Evolutionary conservation across 371 early-diverging fungal species (phyloP).

Genomic region (Syncephalastrum monosporum): DNA sequence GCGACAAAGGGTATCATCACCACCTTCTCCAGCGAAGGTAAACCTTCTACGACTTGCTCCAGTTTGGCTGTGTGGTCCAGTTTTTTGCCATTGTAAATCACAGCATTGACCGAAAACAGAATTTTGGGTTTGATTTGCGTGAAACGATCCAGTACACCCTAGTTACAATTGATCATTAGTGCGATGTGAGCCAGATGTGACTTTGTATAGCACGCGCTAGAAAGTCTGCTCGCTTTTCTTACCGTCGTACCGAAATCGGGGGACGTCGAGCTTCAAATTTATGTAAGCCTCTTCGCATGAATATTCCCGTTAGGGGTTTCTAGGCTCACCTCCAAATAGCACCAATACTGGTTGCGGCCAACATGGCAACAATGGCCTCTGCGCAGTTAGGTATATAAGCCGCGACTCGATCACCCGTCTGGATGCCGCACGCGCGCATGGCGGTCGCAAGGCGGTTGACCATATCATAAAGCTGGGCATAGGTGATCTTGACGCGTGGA

Average conservation of each 20-base stretch:
- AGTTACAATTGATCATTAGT: conserved; percentile 5
- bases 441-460: conserved; percentile 78
- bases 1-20: conserved; percentile 76
- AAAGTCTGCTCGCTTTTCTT: conserved; percentile 21
- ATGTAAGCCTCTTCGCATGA: not conserved
- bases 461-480: conserved; percentile 69
- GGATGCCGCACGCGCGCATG: conserved; percentile 69
- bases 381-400: conserved; percentile 92
- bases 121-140: conserved; percentile 93
- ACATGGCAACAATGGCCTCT: conserved; percentile 86
- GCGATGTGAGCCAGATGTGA: not conserved
- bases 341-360: conserved; percentile 93
- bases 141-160: conserved; percentile 95
- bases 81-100: conserved; percentile 86
- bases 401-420: conserved; percentile 88
- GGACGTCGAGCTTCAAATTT: conserved; percentile 66
- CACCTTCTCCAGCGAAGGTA: conserved; percentile 65
- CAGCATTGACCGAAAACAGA: conserved; percentile 87
- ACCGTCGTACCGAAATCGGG: conserved; percentile 92
- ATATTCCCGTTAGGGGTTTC: conserved; percentile 1
- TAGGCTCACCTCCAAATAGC: conserved; percentile 86
- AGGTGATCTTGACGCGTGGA: conserved; percentile 54
- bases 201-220: conserved; percentile 12
- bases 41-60: conserved; percentile 62
- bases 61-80: conserved; percentile 84